phyloP scores from a whole-genome alignment of 495 filamentous ascomycete species.

The Hypoxylon lienhwacheense region DNA sequence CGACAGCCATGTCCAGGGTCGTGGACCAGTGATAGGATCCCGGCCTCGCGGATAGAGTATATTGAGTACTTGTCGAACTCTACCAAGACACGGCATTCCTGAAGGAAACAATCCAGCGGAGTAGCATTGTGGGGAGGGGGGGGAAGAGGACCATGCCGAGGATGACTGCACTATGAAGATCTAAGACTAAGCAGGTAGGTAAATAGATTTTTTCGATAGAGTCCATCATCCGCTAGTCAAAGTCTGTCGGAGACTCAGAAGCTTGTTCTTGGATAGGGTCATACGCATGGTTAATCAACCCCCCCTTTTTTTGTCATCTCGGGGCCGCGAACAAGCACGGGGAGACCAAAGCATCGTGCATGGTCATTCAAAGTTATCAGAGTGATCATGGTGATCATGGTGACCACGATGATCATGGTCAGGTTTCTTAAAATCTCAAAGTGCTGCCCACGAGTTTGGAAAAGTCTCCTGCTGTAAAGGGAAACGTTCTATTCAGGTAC shows the following conservation, averaged over 20 bases:
- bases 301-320: no score
- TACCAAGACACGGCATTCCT: constrained; percentile 33
- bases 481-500: constrained; percentile 37
- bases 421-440: no score
- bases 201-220: no score
- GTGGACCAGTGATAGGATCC: constrained; percentile 11
- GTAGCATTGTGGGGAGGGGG: constrained; percentile 26
- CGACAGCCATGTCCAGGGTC: constrained; percentile 20
- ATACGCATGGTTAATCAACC: constrained; percentile 29
- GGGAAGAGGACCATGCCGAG: no score
- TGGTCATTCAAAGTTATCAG: no score
- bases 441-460: constrained; percentile 6
- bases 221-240: no score
- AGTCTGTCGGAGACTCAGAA: no score
- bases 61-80: constrained; percentile 20
- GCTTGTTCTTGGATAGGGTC: constrained; percentile 16
- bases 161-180: constrained; percentile 20
- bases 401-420: constrained; percentile 17
- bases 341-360: no score
- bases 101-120: constrained; percentile 33
- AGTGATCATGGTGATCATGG: no score
- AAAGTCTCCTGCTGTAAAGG: constrained; percentile 38
- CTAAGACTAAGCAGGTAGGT: constrained; percentile 4
- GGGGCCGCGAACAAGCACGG: constrained; percentile 4
- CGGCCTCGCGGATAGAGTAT: constrained; percentile 21